Evolutionary conservation across 352 stramenopile genomes (phyloP).

Genomic region (Phytophthora hibernalis): DNA sequence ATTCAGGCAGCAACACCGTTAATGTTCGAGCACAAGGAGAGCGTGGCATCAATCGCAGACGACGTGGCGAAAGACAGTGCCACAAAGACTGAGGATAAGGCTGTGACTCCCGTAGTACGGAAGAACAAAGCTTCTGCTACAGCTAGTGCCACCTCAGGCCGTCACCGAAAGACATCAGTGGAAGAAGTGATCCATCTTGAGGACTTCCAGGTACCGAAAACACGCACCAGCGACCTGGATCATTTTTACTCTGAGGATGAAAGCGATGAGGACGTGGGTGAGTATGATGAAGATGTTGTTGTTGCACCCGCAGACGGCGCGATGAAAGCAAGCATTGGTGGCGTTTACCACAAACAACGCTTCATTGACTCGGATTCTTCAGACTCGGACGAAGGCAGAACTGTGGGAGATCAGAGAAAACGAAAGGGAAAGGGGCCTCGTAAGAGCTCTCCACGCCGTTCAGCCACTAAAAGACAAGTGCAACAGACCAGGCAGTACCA

Average conservation of each 20-base stretch:
- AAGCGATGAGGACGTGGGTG: conserved; percentile 50
- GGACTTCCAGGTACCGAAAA: conserved; percentile 78
- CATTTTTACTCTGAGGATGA: conserved; percentile 85
- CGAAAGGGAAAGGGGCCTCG: conserved; percentile 12
- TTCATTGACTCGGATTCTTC: conserved; percentile 77
- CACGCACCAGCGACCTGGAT: conserved; percentile 65
- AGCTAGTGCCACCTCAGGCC: conserved; percentile 1
- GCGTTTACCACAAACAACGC: conserved; percentile 71
- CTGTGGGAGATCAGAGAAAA: not conserved
- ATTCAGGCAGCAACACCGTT: conserved; percentile 39
- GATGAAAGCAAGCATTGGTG: conserved; percentile 33
- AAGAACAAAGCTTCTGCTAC: not conserved
- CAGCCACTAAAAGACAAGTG: conserved; percentile 15
- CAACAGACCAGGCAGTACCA: conserved; percentile 1
- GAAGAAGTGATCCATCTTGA: conserved; percentile 67
- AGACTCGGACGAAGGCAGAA: conserved; percentile 44
- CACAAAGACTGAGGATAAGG: conserved; percentile 5
- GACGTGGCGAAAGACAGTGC: conserved; percentile 3
- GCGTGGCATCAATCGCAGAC: conserved; percentile 7
- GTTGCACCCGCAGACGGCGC: conserved; percentile 41
- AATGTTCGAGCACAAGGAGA: conserved; percentile 61
- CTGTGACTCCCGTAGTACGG: not conserved
- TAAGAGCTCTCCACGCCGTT: conserved; percentile 10
- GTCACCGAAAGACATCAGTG: conserved; percentile 26
- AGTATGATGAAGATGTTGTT: conserved; percentile 65